Evolutionary conservation across 2,329 filamentous ascomycete species (phyloP).

Genomic region (Xylariomycetidae sp.): DNA sequence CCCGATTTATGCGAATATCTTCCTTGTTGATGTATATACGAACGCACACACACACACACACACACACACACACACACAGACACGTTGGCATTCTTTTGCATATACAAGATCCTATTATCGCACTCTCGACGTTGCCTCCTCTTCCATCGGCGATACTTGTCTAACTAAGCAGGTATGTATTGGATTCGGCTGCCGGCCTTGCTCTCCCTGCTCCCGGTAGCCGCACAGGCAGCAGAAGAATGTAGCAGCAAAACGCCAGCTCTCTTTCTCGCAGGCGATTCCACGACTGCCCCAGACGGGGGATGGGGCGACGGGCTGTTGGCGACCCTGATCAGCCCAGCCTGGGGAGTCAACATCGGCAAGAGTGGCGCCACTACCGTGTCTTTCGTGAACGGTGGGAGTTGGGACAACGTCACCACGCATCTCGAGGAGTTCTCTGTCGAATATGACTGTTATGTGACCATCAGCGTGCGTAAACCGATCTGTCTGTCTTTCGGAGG

Average conservation of each 20-base stretch:
- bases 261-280: slow-evolving; percentile 47
- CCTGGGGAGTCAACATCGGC: slow-evolving; percentile 51
- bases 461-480: slow-evolving; percentile 40
- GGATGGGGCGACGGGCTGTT: slow-evolving; percentile 60
- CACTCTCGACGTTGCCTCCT: too few species aligned
- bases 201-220: too few species aligned
- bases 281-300: slow-evolving; percentile 41
- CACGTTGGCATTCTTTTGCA: too few species aligned
- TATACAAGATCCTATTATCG: too few species aligned
- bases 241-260: slow-evolving; percentile 28
- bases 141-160: too few species aligned
- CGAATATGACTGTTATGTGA: slow-evolving; percentile 43
- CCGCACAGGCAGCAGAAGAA: too few species aligned
- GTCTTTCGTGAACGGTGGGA: slow-evolving; percentile 45
- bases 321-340: slow-evolving; percentile 40
- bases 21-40: too few species aligned
- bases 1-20: too few species aligned
- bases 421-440: slow-evolving; percentile 35
- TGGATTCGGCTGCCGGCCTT: too few species aligned
- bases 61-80: too few species aligned
- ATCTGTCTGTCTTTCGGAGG: not conserved
- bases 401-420: slow-evolving; percentile 46
- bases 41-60: too few species aligned
- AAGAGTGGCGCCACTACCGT: slow-evolving; percentile 54
- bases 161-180: too few species aligned